phyloP scores from a whole-genome alignment of 169 alveolate species.

The Toxoplasma gondii region DNA sequence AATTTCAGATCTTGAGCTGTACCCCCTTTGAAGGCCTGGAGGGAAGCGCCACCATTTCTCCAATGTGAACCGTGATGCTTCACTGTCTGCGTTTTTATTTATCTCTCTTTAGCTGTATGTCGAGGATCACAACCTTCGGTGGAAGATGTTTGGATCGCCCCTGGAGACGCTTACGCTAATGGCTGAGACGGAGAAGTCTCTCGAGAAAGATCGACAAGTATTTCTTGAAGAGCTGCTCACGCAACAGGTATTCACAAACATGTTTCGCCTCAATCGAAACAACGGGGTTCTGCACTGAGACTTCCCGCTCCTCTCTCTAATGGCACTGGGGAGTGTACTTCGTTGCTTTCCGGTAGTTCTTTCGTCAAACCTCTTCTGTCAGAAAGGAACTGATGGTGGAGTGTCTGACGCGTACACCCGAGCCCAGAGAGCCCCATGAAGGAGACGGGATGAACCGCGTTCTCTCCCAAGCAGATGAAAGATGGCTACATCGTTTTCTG shows the following conservation, averaged over 20 bases:
- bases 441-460: too few species aligned
- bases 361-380: neutral
- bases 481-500: too few species aligned
- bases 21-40: too few species aligned
- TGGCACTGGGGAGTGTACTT: neutral
- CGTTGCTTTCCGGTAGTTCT: neutral
- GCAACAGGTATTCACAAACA: conserved; percentile 70
- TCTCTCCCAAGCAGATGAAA: too few species aligned
- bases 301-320: neutral
- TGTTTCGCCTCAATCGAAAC: neutral
- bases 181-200: conserved; percentile 77
- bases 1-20: too few species aligned
- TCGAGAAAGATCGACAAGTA: conserved; percentile 84
- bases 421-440: too few species aligned
- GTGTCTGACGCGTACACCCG: too few species aligned
- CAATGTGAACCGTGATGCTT: neutral
- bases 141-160: conserved; percentile 90
- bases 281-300: neutral
- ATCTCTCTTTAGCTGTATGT: conserved; percentile 72
- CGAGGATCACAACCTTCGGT: conserved; percentile 86
- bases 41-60: neutral
- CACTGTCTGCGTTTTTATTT: neutral
- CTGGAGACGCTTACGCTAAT: conserved; percentile 82
- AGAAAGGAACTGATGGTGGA: too few species aligned
- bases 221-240: conserved; percentile 85